Evolutionary conservation across 169 alveolate genomes (phyloP), one percentile per base, ranked within the genome.

Genomic region (Eimeria acervulina): DNA sequence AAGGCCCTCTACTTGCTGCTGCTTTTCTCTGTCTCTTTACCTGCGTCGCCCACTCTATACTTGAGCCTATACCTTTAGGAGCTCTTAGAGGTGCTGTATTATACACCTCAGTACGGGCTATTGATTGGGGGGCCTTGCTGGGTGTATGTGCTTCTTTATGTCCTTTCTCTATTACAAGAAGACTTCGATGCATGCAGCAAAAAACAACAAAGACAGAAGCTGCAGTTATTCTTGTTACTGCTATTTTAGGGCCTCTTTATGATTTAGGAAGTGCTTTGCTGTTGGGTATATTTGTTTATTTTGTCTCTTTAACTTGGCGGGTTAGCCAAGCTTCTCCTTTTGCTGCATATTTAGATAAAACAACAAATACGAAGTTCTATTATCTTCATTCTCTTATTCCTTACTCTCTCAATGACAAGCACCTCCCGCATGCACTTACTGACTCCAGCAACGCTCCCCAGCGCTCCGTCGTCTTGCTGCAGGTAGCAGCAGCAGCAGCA

Each of bases 21-120:
- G n/a, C 72, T 21, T 80, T 90, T 36, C 36, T 66, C 44, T 72
- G 42, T 42, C 59, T 80, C 52, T 66, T 90, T 10, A 80, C 80
- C 6, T 80, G 63, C 19, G 95, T 66, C 23, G 80, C 88, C 88
- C 21, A 80, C 51, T 42, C 68, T 55, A 19, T 90, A 17, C 89
- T 90, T 6, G 95, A 90, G 15, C 52, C 33, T 33, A 61, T 90
- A 19, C 95, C 95, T 26, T 28, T 90, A 26, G 95, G 95, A 10
- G 95, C 85, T 36, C 95, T 90, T 19, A 80, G 88, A 6, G 95
- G 95, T 23, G 80, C 80, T 15, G 72, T 90, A 68, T 70, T 90
- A 59, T 90, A 90, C 76, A 90, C 95, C 19, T 87, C 95, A 1
- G 44, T n/a, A 12, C 52, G 55, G 47, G 95, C 95, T 17, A 51